A percentile compares a stretch with the other conserved stretches of the same genome.
These are phyloP conservation scores for Globisporangium parvum DNA, from an alignment of 352 stramenopile genomes.

Conservation along the genomic window DNA sequence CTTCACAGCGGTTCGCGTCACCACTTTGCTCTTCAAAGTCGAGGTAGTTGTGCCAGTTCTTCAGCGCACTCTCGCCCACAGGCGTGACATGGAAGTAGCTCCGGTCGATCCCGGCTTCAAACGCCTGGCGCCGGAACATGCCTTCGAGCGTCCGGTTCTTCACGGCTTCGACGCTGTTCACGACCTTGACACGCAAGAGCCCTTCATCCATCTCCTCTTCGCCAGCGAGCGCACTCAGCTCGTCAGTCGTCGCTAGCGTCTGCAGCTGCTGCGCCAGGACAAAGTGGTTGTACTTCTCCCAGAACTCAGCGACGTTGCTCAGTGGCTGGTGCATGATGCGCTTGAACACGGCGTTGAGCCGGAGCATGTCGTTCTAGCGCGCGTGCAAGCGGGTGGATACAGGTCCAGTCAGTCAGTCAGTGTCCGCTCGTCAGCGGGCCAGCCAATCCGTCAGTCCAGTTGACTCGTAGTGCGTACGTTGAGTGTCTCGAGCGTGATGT, in stretches of 20 bases:
- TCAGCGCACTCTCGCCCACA: constrained; percentile 53
- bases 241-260: constrained; percentile 51
- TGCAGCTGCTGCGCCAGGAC: constrained; percentile 65
- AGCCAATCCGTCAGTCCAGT: too few relatives aligned
- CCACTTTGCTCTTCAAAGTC: constrained; percentile 68
- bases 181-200: constrained; percentile 72
- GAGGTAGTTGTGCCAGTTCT: constrained; percentile 77
- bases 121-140: constrained; percentile 56
- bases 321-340: constrained; percentile 64
- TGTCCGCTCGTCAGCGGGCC: neutral
- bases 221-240: constrained; percentile 46
- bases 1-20: constrained; percentile 43
- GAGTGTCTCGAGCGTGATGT: constrained; percentile 74
- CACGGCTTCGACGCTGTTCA: constrained; percentile 62
- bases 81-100: constrained; percentile 81
- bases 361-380: constrained; percentile 73
- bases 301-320: constrained; percentile 77
- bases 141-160: constrained; percentile 69
- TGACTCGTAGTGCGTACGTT: constrained; percentile 31
- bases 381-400: neutral
- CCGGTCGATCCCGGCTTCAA: constrained; percentile 72
- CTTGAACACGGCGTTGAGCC: constrained; percentile 78
- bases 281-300: constrained; percentile 85
- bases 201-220: constrained; percentile 73
- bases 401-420: neutral